Conservation (phyloP, 495 filamentous ascomycete genomes). For the Endocarpon pusillum region DNA sequence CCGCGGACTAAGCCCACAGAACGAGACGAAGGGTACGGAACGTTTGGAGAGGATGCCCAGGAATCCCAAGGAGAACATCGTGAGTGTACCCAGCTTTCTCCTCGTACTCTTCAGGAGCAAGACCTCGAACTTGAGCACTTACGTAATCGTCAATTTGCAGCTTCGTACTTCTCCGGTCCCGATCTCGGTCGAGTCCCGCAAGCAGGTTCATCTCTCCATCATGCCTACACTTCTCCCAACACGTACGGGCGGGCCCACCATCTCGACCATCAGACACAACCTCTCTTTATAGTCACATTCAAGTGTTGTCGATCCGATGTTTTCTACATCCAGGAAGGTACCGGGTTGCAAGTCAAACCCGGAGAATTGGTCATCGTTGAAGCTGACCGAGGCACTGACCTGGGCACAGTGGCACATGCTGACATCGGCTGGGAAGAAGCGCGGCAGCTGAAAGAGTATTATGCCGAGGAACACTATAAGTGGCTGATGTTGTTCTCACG, state of each 20-base stretch:
- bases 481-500: slow-evolving; percentile 96
- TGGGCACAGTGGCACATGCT: slow-evolving; percentile 78
- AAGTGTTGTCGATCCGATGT: slow-evolving; percentile 89
- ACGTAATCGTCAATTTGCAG: slow-evolving; percentile 29
- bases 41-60: slow-evolving; percentile 18
- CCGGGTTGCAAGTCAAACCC: slow-evolving; percentile 70
- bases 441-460: slow-evolving; percentile 73
- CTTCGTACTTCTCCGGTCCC: slow-evolving; percentile 28
- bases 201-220: slow-evolving; percentile 28
- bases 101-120: slow-evolving; percentile 15
- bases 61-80: slow-evolving; percentile 22
- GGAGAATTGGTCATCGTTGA: slow-evolving; percentile 96
- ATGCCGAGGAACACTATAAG: slow-evolving; percentile 82
- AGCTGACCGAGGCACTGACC: slow-evolving; percentile 86
- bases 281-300: slow-evolving; percentile 87
- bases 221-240: slow-evolving; percentile 34
- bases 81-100: slow-evolving; percentile 28
- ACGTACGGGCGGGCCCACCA: slow-evolving; percentile 37
- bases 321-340: slow-evolving; percentile 91
- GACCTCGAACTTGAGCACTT: slow-evolving; percentile 23
- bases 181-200: slow-evolving; percentile 24
- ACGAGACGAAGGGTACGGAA: slow-evolving; percentile 23
- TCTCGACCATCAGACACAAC: slow-evolving; percentile 40
- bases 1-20: slow-evolving; percentile 19
- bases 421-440: slow-evolving; percentile 72